Percentiles rank a stretch among this genome's conserved stretches.
Conservation (phyloP, 306 rosid species). For the Dalbergia cochinchinensis region DNA sequence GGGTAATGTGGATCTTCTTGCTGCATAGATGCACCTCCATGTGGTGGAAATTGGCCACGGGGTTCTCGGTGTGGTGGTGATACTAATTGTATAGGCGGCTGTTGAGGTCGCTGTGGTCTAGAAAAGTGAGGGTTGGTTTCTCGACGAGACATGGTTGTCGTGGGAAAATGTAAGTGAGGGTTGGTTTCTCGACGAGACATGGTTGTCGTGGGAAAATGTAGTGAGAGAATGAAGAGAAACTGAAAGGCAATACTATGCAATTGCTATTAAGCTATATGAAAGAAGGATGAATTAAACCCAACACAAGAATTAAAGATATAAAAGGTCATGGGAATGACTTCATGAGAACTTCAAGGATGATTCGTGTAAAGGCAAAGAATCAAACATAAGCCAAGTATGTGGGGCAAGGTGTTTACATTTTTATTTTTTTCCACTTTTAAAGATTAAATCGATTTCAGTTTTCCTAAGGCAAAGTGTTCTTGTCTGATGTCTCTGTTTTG, state of each 20-base stretch:
- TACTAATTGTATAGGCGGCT: constrained; percentile 32
- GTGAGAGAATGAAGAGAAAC: constrained; percentile 39
- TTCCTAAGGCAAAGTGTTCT: constrained; percentile 4
- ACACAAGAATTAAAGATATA: constrained; percentile 36
- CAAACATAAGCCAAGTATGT: constrained; percentile 55
- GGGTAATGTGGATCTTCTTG: neutral
- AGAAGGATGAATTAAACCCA: constrained; percentile 31
- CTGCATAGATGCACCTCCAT: constrained; percentile 10
- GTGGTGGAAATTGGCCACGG: constrained; percentile 37
- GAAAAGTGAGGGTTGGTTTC: constrained; percentile 85
- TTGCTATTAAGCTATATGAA: constrained; percentile 51
- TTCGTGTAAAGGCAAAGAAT: constrained; percentile 81
- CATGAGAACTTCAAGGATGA: constrained; percentile 79
- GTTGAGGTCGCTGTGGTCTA: constrained; percentile 46
- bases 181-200: constrained; percentile 74
- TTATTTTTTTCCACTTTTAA: constrained; percentile 2
- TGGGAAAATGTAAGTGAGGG: constrained; percentile 19
- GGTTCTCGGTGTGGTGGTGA: constrained; percentile 30
- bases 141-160: constrained; percentile 53
- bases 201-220: constrained; percentile 23
- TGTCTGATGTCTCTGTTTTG: neutral
- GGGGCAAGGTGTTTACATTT: constrained; percentile 57
- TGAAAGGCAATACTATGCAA: constrained; percentile 30
- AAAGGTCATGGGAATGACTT: constrained; percentile 74
- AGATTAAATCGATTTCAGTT: constrained; percentile 5